Base-by-base conservation (phyloP, 1,139 yeast genomes). In the Taiozyma sp. region DNA sequence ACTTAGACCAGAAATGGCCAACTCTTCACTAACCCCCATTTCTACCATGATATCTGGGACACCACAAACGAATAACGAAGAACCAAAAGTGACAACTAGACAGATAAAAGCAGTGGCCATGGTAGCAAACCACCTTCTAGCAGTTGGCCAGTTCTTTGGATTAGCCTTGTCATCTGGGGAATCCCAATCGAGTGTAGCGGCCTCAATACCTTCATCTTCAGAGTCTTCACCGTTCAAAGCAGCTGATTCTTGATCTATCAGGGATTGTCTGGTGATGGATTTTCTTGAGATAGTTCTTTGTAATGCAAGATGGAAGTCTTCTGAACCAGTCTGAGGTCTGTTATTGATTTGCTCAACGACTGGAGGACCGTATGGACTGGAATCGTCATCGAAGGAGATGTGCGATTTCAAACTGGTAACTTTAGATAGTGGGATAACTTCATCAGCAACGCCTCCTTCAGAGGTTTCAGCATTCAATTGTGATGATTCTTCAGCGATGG, bases 81-180 rank as follows among this genome's bases (percentile, higher is more conserved):
- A 82, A 26, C 91, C 90, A 62, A 85, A 74, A 0, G 88, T 79
- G 44, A 84, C 85, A 49, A 81, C 84, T 46, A 85, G 72, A 71
- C 90, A 84, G 49, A 81, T 71, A 29, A 72, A 53, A 0, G 90
- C 89, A 8, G 82, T 79, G 1, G 80, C 74, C 76, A 80, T 74
- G 0, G 90, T 83, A 49, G 80, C 70, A 50, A 67, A 65, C 89
- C 90, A 84, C 67, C 78, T 82, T 61, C 76, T 81, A 76, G 77
- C 71, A 1, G 49, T 28, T 2, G 86, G 75, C 88, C 89, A 85
- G 63, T 83, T 84, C 53, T 73, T 74, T 8, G 91, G 91, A 62
- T 83, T 79, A 42, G 65, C 85, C 46, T 71, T 73, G 62, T 85
- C 90, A 39, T 69, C 72, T 2, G 79, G 80, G 1, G 74, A 69